Percentiles rank a stretch among this genome's conserved stretches.
Conservation (phyloP, 495 filamentous ascomycete genomes). For the Penicillium canescens region DNA sequence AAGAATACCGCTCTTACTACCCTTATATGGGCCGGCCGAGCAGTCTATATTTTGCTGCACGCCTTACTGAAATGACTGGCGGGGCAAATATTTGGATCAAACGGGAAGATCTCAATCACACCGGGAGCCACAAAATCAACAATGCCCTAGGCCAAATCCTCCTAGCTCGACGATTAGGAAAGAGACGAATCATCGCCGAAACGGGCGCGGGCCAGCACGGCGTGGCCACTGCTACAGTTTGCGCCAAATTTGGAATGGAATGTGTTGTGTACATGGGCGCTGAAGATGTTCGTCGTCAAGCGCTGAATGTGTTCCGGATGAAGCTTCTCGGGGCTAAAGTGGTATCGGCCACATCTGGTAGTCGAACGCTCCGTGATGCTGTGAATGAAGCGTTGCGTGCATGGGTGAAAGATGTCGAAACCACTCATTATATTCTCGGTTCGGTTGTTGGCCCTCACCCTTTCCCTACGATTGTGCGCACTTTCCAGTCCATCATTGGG, state of each 20-base stretch:
- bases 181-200: conserved; percentile 92
- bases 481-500: conserved; percentile 92
- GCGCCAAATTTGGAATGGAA: conserved; percentile 91
- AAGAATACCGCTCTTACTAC: conserved; percentile 3
- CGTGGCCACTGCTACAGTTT: conserved; percentile 90
- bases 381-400: conserved; percentile 88
- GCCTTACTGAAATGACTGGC: conserved; percentile 79
- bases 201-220: conserved; percentile 94
- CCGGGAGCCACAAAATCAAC: conserved; percentile 90
- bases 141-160: conserved; percentile 90
- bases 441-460: conserved; percentile 94
- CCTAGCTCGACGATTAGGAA: conserved; percentile 77
- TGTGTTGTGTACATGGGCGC: conserved; percentile 96
- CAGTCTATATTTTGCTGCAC: conserved; percentile 61
- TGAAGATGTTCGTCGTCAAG: conserved; percentile 89
- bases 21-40: conserved; percentile 8
- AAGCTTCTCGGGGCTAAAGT: conserved; percentile 83
- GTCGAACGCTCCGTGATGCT: conserved; percentile 88
- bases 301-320: conserved; percentile 92
- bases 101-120: conserved; percentile 88
- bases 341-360: too few relatives aligned
- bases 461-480: conserved; percentile 93
- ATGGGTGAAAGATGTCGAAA: conserved; percentile 82
- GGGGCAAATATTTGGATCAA: conserved; percentile 96
- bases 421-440: conserved; percentile 93